Evolutionary conservation across 2,329 filamentous ascomycete species (phyloP), one percentile per base, ranked within the genome.

Genomic region (Orbilia oligospora): DNA sequence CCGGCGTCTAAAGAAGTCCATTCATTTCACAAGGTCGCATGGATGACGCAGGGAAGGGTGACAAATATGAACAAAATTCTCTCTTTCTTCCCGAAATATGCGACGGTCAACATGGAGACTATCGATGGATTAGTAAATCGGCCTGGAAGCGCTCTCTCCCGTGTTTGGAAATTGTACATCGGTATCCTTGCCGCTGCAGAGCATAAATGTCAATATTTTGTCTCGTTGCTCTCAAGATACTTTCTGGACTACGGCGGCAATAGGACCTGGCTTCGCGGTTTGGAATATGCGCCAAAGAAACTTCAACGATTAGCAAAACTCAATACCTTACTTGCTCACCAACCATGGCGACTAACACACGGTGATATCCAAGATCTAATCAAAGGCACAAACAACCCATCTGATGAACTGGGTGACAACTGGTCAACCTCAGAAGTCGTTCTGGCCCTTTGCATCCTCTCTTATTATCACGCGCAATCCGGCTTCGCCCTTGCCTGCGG

Each of bases 151-250:
- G 79, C 81, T 16, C 58, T 81, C 10, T 79, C 81, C 8, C 75
- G 80, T 22, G 76, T 70, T 18, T 81, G 81, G 81, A 81, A 77
- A 61, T 67, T 81, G 36, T 81, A 81, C n/a, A 72, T 81, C n/a
- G 80, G 81, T 24, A 80, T 81, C 51, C 68, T 81, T 48, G 80
- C 81, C 2, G 79, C 81, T 0, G 81, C 81, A 2, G 81, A 81
- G 64, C 80, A 81, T 48, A 81, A 80, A 53, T 81, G 81, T 14
- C 81, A 81, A 78, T 81, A 81, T 49, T 81, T 80, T 44, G 63
- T 81, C 24, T 81, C 81, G n/a, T 48, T 81, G 8, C 77, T 81
- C 8, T 81, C 81, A 10, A 75, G 80, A 30, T 80, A 80, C 27
- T 81, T 81, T 46, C 64, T 81, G 18, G 80, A 80, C n/a, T 79